Conservation (phyloP, 345 rosid species). For the Aethionema arabicum region DNA sequence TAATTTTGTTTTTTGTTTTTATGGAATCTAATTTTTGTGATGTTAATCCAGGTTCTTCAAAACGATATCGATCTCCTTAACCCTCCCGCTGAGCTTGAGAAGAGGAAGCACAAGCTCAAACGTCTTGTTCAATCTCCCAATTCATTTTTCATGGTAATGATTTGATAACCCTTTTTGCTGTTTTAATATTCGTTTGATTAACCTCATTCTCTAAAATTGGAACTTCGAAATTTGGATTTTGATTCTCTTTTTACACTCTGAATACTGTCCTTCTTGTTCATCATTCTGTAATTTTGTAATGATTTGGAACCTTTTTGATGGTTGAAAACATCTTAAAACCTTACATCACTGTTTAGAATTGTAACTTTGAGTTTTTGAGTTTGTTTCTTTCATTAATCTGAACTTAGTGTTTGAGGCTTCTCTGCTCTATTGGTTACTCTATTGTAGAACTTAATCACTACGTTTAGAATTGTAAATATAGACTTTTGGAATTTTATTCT, state of each 20-base stretch:
- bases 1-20: background rate
- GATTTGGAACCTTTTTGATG: too few species aligned
- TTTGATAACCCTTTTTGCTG: background rate
- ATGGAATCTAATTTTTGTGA: background rate
- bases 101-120: slow-evolving; percentile 84
- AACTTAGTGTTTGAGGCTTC: background rate
- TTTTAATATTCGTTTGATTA: background rate
- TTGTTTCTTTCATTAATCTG: too few species aligned
- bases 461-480: too few species aligned
- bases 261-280: background rate
- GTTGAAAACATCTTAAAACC: background rate
- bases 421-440: background rate
- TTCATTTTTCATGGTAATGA: slow-evolving; percentile 66
- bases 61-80: slow-evolving; percentile 70
- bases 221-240: background rate
- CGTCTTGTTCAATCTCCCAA: slow-evolving; percentile 74
- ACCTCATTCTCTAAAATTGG: background rate
- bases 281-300: background rate
- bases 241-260: background rate
- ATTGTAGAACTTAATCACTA: too few species aligned
- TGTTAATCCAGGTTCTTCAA: slow-evolving; percentile 50
- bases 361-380: background rate
- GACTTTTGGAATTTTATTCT: background rate
- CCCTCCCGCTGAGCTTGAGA: slow-evolving; percentile 77
- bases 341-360: background rate